Conservation (phyloP, 495 filamentous ascomycete genomes). For the Talaromyces adpressus region DNA sequence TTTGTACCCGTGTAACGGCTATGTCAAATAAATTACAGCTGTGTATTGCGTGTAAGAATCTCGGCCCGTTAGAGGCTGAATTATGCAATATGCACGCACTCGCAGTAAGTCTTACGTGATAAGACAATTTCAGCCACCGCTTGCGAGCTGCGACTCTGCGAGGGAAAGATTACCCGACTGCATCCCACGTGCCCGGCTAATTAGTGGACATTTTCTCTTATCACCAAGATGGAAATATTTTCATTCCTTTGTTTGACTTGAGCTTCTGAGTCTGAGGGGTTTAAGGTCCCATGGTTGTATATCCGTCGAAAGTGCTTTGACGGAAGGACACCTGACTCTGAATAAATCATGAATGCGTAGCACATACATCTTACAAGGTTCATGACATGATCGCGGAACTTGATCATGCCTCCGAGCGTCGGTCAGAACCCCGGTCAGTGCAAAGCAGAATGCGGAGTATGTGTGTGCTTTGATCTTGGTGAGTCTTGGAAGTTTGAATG, state of each 20-base stretch:
- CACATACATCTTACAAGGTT: not conserved
- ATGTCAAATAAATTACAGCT: not conserved
- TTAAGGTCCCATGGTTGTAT: not conserved
- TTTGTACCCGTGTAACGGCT: not conserved
- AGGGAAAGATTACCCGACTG: not conserved
- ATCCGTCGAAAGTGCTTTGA: not conserved
- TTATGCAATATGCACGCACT: too few species aligned
- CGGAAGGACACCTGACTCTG: not conserved
- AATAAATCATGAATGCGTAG: not conserved
- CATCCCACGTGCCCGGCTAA: not conserved
- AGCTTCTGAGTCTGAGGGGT: not conserved
- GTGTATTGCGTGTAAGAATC: not conserved
- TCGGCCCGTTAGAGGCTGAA: too few species aligned
- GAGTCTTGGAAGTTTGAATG: not conserved
- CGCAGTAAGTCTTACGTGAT: too few species aligned
- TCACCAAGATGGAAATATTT: not conserved
- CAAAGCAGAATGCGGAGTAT: not conserved
- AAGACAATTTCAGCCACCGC: not conserved
- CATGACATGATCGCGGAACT: not conserved
- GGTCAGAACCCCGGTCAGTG: not conserved
- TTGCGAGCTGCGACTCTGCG: not conserved
- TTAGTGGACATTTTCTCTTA: not conserved
- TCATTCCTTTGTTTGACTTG: not conserved
- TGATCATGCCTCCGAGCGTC: not conserved
- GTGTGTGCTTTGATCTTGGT: not conserved